Evolutionary conservation across 2,329 filamentous ascomycete genomes (phyloP), one percentile per base, ranked within the genome.

Genomic region (Madurella mycetomatis): DNA sequence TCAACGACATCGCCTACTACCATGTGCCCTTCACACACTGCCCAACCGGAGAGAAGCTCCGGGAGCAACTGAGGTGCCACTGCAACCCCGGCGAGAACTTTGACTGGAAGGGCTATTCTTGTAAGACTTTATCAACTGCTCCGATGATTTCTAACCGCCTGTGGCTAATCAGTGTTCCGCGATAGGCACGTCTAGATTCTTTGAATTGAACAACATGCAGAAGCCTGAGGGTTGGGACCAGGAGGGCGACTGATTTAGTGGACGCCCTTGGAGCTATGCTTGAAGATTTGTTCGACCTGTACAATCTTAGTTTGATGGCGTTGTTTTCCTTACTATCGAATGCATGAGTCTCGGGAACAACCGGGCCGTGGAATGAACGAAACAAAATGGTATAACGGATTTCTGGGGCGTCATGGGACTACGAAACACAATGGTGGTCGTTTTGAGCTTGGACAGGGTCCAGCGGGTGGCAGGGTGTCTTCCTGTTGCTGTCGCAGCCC

Each of bases 41-140:
- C 73, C 94, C 94, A 2, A 96, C 91, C 0, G 88, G 87, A 51
- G 90, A 97, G 73, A 81, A 96, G 74, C 84, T 82, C 51, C 84
- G 92, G 61, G 72, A 92, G 52, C 87, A 96, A 62, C 83, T 92
- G 62, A 92, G 89, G 70, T 99, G 94, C 73, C 87, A 92, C 72
- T 99, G 94, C 76, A 91, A 99, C 68, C 92, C 94, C 8, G 86
- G 87, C 67, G 89, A 97, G 56, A 99, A 99, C 77, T 99, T 99
- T 78, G 94, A 99, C 74, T 99, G 95, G 95, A 96, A 96, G 73
- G 88, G 89, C 49, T 97, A 96, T 71, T 96, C 90, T 70, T 97
- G 92, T 95, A 83, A 78, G 89, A 77, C 2, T 57, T 18, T 17
- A 7, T 25, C 25, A 7, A 7, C 25, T 7, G 25, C 7, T 25